Conservation (phyloP, 306 rosid species). For the Ceratonia siliqua region DNA sequence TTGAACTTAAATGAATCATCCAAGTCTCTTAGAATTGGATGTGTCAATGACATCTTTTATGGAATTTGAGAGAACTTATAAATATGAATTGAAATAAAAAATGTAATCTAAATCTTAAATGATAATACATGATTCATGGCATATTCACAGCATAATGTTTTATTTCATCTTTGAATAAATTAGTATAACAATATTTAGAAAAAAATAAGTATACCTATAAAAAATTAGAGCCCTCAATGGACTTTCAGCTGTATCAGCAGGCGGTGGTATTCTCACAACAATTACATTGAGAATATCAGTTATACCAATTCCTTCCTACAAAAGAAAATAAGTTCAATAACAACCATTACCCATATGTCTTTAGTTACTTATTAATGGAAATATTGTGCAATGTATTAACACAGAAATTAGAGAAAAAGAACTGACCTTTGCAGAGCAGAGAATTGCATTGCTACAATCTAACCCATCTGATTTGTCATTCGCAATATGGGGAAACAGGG, state of each 20-base stretch:
- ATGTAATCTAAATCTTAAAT: slow-evolving; percentile 25
- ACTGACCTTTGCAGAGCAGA: slow-evolving; percentile 91
- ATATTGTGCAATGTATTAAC: slow-evolving; percentile 9
- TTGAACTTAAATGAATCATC: too few species aligned
- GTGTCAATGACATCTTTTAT: too few species aligned
- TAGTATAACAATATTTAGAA: slow-evolving; percentile 2
- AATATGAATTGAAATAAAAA: slow-evolving; percentile 16
- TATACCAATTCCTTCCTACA: slow-evolving; percentile 88
- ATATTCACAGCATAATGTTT: slow-evolving; percentile 10
- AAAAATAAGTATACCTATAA: slow-evolving; percentile 61
- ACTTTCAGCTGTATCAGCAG: slow-evolving; percentile 60
- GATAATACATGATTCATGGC: slow-evolving; percentile 12
- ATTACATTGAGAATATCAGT: slow-evolving; percentile 75
- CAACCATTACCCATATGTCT: background rate
- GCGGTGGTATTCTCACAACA: slow-evolving; percentile 79
- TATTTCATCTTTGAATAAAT: slow-evolving; percentile 26
- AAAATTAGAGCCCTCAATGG: slow-evolving; percentile 88
- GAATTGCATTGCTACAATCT: slow-evolving; percentile 84
- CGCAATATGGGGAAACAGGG: too few species aligned
- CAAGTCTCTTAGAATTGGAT: too few species aligned
- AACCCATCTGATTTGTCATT: too few species aligned
- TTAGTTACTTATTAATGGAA: background rate
- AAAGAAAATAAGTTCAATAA: slow-evolving; percentile 32
- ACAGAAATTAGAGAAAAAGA: slow-evolving; percentile 21
- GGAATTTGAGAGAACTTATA: too few species aligned